A percentile compares a stretch with the other conserved stretches of the same genome.
Conservation (phyloP, 306 rosid species). For the Elaeagnus macrophylla region DNA sequence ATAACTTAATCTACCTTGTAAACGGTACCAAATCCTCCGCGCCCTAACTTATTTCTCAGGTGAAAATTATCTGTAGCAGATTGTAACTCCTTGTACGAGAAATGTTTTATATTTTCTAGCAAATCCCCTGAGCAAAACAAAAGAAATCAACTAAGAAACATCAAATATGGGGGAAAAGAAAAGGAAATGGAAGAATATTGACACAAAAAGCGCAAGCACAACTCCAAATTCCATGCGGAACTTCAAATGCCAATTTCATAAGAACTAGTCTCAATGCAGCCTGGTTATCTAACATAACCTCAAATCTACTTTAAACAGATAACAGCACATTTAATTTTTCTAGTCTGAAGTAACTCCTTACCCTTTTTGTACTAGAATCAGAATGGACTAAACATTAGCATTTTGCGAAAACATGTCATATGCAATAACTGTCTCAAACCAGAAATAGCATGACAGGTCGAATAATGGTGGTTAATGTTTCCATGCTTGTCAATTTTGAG, state of each 20-base stretch:
- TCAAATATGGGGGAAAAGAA: neutral
- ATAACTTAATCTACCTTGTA: conserved; percentile 52
- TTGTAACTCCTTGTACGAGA: conserved; percentile 61
- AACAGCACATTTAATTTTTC: neutral
- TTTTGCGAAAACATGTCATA: neutral
- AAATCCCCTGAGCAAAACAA: conserved; percentile 37
- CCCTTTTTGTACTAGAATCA: neutral
- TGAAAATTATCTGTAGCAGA: conserved; percentile 67
- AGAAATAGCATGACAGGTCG: neutral
- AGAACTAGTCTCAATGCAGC: conserved; percentile 11
- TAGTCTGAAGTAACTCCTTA: too few species aligned
- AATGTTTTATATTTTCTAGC: conserved; percentile 39
- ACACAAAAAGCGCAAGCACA: neutral
- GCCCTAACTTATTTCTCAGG: conserved; percentile 60
- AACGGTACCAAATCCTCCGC: conserved; percentile 92
- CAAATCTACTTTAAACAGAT: neutral
- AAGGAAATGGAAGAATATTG: conserved; percentile 4
- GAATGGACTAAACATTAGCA: neutral
- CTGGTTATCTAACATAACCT: neutral
- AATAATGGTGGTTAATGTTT: neutral
- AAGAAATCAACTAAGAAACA: conserved; percentile 1
- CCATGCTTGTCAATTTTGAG: neutral
- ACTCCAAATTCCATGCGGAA: neutral
- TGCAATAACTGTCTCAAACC: neutral
- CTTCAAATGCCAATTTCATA: neutral